phyloP scores from a whole-genome alignment of 352 stramenopile genomes.

The Globisporangium ultimum region DNA sequence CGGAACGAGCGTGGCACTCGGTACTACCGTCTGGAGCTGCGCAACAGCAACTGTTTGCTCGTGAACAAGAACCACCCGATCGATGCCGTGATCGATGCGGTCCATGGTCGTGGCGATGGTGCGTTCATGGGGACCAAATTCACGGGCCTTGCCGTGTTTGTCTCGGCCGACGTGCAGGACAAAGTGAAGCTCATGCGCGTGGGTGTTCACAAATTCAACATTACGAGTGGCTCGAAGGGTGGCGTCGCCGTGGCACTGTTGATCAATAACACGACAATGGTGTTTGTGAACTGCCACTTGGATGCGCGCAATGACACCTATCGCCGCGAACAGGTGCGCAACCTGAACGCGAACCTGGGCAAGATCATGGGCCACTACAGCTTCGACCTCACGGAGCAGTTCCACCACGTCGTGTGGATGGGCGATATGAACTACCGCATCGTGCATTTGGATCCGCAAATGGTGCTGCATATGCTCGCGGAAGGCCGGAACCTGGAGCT shows the following conservation, averaged over 20 bases:
- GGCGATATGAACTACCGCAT: conserved; percentile 89
- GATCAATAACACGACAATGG: conserved; percentile 75
- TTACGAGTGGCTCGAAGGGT: conserved; percentile 79
- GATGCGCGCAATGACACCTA: conserved; percentile 77
- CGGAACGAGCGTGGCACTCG: conserved; percentile 49
- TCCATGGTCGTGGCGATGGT: conserved; percentile 75
- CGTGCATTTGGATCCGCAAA: conserved; percentile 64
- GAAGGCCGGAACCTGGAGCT: conserved; percentile 71
- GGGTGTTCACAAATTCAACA: conserved; percentile 78
- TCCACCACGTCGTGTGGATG: conserved; percentile 90
- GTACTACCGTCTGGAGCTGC: conserved; percentile 76
- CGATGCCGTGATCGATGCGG: conserved; percentile 73
- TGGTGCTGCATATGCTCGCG: conserved; percentile 79
- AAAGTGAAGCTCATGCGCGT: conserved; percentile 75
- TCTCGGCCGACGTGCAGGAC: conserved; percentile 41
- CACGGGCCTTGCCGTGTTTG: conserved; percentile 79
- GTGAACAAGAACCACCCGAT: conserved; percentile 62
- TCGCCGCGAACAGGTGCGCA: conserved; percentile 80
- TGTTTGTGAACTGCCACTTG: conserved; percentile 86
- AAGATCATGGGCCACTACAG: conserved; percentile 75
- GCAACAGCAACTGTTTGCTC: conserved; percentile 67
- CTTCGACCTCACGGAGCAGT: conserved; percentile 85
- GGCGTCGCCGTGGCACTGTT: conserved; percentile 72
- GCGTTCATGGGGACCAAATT: conserved; percentile 86
- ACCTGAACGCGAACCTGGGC: conserved; percentile 71